These are phyloP conservation scores for Cylindrotheca fusiformis DNA, from an alignment of 108 stramenopile genomes.

Conservation along the genomic window DNA sequence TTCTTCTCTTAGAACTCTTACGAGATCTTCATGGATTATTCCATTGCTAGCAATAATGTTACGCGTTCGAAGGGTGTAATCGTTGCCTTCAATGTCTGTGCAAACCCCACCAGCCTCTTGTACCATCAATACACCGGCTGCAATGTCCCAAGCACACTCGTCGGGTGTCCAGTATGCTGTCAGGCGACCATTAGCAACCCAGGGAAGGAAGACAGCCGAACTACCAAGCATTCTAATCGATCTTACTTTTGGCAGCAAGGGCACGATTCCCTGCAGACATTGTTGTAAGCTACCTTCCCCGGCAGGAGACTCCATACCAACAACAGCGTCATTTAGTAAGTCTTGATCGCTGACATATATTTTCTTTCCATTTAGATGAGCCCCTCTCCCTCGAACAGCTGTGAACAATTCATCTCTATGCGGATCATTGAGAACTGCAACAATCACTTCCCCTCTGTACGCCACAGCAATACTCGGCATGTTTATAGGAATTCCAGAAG, in stretches of 20 bases:
- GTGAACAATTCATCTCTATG: slow-evolving; percentile 78
- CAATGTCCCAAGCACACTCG: slow-evolving; percentile 86
- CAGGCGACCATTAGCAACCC: slow-evolving; percentile 83
- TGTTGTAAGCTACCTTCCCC: slow-evolving; percentile 51
- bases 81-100: slow-evolving; percentile 58
- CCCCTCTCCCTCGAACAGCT: slow-evolving; percentile 71
- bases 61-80: slow-evolving; percentile 47
- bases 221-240: slow-evolving; percentile 78
- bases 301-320: slow-evolving; percentile 82
- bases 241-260: slow-evolving; percentile 67
- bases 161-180: slow-evolving; percentile 81
- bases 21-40: slow-evolving; percentile 48
- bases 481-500: slow-evolving; percentile 76
- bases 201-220: slow-evolving; percentile 86
- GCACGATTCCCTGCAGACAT: slow-evolving; percentile 57
- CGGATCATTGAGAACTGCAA: slow-evolving; percentile 87
- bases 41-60: slow-evolving; percentile 69
- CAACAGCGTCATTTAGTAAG: slow-evolving; percentile 49
- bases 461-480: slow-evolving; percentile 82
- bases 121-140: slow-evolving; percentile 83
- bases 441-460: slow-evolving; percentile 64
- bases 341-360: slow-evolving; percentile 20
- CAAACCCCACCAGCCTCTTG: slow-evolving; percentile 84
- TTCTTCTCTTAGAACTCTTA: slow-evolving; percentile 25
- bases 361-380: slow-evolving; percentile 60